Percentiles rank a stretch among this genome's conserved stretches.
Conservation (phyloP, 2,329 filamentous ascomycete genomes). For the Paraphoma sp. region DNA sequence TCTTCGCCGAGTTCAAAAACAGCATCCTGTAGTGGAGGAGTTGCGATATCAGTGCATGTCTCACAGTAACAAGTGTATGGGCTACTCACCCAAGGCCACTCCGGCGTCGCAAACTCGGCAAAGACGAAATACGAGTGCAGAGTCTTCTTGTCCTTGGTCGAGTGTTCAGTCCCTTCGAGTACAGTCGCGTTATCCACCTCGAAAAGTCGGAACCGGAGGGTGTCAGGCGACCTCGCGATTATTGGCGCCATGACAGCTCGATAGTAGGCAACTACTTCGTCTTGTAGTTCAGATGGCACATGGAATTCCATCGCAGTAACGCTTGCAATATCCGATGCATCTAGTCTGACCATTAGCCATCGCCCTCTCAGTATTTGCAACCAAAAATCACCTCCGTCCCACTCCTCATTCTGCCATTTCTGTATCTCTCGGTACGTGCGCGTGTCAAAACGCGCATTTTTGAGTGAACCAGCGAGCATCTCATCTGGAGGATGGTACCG, state of each 20-base stretch:
- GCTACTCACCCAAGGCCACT: conserved; percentile 19
- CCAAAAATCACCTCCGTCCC: conserved; percentile 10
- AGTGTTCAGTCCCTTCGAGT: conserved; percentile 2
- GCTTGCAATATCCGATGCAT: conserved; percentile 17
- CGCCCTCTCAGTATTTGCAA: neutral
- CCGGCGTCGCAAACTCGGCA: conserved; percentile 19
- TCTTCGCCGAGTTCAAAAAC: conserved; percentile 20
- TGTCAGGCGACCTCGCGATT: conserved; percentile 14
- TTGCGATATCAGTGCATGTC: too few species aligned
- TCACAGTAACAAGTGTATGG: too few species aligned
- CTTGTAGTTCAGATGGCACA: conserved; percentile 8
- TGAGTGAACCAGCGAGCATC: conserved; percentile 5
- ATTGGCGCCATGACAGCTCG: conserved; percentile 7
- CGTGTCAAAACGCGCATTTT: conserved; percentile 15
- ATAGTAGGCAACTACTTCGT: conserved; percentile 19
- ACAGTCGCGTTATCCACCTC: conserved; percentile 15
- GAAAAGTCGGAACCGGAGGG: conserved; percentile 21
- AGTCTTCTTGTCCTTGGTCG: conserved; percentile 8
- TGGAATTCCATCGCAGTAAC: conserved; percentile 22
- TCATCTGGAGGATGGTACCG: conserved; percentile 7
- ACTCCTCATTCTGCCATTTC: conserved; percentile 19
- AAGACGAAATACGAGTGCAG: conserved; percentile 18
- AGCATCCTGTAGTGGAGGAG: conserved; percentile 2
- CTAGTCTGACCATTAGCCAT: conserved; percentile 6
- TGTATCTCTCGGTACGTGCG: conserved; percentile 18